Conservation (phyloP, 2,329 filamentous ascomycete genomes). For the Fusarium pseudoanthophilum region DNA sequence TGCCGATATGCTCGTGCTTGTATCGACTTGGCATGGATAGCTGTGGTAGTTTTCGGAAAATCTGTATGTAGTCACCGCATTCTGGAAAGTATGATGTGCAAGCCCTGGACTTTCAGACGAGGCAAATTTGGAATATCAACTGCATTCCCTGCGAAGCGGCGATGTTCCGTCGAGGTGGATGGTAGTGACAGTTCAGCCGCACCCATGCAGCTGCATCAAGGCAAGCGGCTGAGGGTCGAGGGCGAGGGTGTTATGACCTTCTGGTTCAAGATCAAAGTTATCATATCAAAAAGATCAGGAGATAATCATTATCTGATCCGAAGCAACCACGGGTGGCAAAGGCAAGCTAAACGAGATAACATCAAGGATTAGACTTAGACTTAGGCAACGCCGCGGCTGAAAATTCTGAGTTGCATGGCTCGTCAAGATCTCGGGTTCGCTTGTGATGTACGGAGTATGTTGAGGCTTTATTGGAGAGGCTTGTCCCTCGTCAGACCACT, state of each 20-base stretch:
- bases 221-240: background rate
- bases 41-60: background rate
- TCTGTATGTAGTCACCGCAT: background rate
- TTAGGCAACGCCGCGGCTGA: conserved; percentile 7
- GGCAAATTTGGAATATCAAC: conserved; percentile 19
- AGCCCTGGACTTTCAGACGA: background rate
- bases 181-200: conserved; percentile 19
- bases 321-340: background rate
- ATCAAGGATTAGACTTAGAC: background rate
- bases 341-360: background rate
- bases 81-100: background rate
- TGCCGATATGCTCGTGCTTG: conserved; percentile 8
- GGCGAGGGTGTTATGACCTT: background rate
- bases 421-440: background rate
- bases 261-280: conserved; percentile 31
- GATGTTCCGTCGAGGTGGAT: background rate
- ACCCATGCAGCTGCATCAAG: background rate
- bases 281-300: conserved; percentile 37
- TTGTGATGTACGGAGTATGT: conserved; percentile 1
- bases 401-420: background rate
- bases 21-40: background rate
- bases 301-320: conserved; percentile 25
- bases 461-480: background rate
- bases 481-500: conserved; percentile 16
- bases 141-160: background rate